phyloP scores from a whole-genome alignment of 495 filamentous ascomycete genomes.

The Hypoxylon perforatum region DNA sequence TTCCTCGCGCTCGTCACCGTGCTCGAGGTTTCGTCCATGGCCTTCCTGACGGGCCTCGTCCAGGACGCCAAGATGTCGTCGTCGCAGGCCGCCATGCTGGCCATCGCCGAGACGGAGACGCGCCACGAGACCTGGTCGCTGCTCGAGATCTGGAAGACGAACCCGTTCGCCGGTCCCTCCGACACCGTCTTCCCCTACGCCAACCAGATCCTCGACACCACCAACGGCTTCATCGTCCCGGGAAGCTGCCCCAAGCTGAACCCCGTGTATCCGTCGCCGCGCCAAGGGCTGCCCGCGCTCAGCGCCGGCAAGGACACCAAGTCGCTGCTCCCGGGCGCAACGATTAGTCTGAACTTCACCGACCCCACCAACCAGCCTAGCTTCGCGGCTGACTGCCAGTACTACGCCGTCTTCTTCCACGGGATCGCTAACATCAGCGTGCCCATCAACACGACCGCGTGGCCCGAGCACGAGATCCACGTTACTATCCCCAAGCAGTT shows the following conservation, averaged over 20 bases:
- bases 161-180: constrained; percentile 61
- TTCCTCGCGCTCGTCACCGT: constrained; percentile 60
- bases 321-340: constrained; percentile 56
- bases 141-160: constrained; percentile 61
- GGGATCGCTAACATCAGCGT: constrained; percentile 57
- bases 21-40: constrained; percentile 65
- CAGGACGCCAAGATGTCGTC: constrained; percentile 52
- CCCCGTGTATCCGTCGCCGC: constrained; percentile 60
- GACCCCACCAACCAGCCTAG: constrained; percentile 52
- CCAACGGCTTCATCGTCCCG: constrained; percentile 59
- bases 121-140: constrained; percentile 64
- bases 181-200: constrained; percentile 66
- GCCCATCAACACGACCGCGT: constrained; percentile 52
- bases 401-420: constrained; percentile 66
- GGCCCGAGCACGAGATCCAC: constrained; percentile 44
- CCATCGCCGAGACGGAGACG: constrained; percentile 60
- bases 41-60: constrained; percentile 63
- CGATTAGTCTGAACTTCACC: constrained; percentile 55
- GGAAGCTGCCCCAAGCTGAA: constrained; percentile 62
- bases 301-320: constrained; percentile 50
- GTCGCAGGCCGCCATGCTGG: constrained; percentile 57
- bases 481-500: constrained; percentile 58
- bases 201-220: constrained; percentile 63
- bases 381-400: constrained; percentile 51
- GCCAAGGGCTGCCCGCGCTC: constrained; percentile 55